These are phyloP conservation scores for Acer saccharum DNA, from an alignment of 345 rosid genomes.

Conservation along the genomic window DNA sequence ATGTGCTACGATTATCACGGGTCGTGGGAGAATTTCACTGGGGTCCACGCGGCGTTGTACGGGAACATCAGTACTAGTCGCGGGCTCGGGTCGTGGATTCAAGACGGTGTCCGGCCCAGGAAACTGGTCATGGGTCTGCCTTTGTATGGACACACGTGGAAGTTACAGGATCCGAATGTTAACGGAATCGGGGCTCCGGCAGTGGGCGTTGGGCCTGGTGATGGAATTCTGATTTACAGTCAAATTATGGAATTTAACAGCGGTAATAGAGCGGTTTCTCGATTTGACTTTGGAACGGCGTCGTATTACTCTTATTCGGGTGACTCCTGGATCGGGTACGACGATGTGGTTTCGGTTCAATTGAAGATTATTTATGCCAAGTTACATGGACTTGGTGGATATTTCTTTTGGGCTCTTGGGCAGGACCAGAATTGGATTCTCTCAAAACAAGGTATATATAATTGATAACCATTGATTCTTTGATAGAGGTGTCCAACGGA, in stretches of 20 bases:
- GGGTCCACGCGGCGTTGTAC: constrained; percentile 28
- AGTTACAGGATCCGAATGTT: constrained; percentile 28
- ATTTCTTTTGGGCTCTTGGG: constrained; percentile 49
- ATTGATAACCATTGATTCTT: neutral
- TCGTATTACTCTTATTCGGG: constrained; percentile 35
- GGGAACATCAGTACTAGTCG: constrained; percentile 38
- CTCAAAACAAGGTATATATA: constrained; percentile 13
- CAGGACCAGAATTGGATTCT: constrained; percentile 32
- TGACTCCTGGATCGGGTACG: constrained; percentile 44
- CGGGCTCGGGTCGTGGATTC: constrained; percentile 43
- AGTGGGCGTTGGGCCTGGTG: constrained; percentile 33
- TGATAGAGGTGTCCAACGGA: too few species aligned
- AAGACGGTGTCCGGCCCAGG: constrained; percentile 29
- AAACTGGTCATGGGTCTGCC: constrained; percentile 56
- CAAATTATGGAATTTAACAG: constrained; percentile 29
- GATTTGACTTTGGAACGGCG: constrained; percentile 24
- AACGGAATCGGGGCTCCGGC: constrained; percentile 43
- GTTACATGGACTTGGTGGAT: constrained; percentile 38
- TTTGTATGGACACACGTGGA: constrained; percentile 45
- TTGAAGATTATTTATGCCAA: constrained; percentile 35
- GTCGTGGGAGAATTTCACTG: constrained; percentile 42
- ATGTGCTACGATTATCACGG: constrained; percentile 48
- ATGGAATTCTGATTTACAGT: constrained; percentile 22
- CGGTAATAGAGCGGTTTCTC: constrained; percentile 4
- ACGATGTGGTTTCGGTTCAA: constrained; percentile 33